Percentiles rank a stretch among this genome's conserved stretches.
These are phyloP conservation scores for Corynascus novoguineensis DNA, from an alignment of 495 filamentous ascomycete genomes.

Conservation along the genomic window DNA sequence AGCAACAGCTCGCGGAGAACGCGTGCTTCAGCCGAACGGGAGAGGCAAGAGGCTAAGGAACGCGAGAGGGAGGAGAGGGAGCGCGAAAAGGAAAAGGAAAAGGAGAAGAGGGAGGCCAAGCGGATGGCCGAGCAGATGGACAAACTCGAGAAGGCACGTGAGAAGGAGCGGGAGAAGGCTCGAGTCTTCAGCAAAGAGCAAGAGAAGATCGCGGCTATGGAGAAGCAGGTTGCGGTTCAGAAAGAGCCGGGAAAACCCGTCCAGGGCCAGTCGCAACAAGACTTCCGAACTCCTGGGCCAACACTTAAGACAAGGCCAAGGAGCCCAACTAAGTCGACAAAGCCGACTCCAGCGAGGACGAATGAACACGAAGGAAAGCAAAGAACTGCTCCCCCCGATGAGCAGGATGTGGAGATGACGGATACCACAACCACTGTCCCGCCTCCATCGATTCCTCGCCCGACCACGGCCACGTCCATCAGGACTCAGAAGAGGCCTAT, in stretches of 20 bases:
- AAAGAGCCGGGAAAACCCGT: constrained; percentile 38
- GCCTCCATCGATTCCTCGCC: constrained; percentile 52
- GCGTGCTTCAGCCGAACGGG: constrained; percentile 66
- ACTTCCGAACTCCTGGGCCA: constrained; percentile 25
- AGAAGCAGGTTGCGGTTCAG: constrained; percentile 38
- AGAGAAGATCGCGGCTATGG: constrained; percentile 47
- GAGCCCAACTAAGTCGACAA: constrained; percentile 38
- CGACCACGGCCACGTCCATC: constrained; percentile 41
- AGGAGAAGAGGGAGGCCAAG: constrained; percentile 39
- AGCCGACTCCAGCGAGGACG: constrained; percentile 46
- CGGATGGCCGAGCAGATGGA: constrained; percentile 49
- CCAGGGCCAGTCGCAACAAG: constrained; percentile 12
- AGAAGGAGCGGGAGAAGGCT: constrained; percentile 58
- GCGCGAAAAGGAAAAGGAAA: constrained; percentile 30
- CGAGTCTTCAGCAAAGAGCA: constrained; percentile 58
- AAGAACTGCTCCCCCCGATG: constrained; percentile 31
- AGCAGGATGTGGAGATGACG: constrained; percentile 45
- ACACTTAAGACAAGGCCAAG: constrained; percentile 19
- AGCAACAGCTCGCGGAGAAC: constrained; percentile 55
- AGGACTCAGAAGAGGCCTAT: constrained; percentile 59
- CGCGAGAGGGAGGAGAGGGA: constrained; percentile 58
- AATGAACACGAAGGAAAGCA: constrained; percentile 43
- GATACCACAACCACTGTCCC: constrained; percentile 49
- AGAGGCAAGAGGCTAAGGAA: constrained; percentile 57
- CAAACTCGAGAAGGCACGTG: constrained; percentile 49